A percentile compares a stretch with the other conserved stretches of the same genome.
Conservation (phyloP, 1,139 yeast genomes). For the Debaryomyces coudertii region DNA sequence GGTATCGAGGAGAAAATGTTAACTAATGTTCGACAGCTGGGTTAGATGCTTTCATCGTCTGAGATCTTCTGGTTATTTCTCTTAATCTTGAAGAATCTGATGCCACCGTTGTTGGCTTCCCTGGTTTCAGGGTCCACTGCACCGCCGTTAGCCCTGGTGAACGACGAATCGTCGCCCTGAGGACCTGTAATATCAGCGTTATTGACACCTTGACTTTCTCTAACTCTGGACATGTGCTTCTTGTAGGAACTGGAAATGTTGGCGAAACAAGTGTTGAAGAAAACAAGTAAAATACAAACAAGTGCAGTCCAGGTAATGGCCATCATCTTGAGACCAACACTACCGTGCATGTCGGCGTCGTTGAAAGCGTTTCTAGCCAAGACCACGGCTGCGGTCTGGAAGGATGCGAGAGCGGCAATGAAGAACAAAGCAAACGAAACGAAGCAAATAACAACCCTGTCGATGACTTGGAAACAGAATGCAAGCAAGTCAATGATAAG, state of each 20-base stretch:
- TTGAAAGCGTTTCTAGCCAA: constrained; percentile 66
- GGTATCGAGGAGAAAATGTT: constrained; percentile 8
- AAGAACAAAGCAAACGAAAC: constrained; percentile 55
- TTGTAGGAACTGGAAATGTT: constrained; percentile 51
- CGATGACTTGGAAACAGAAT: constrained; percentile 50
- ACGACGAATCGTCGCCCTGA: constrained; percentile 48
- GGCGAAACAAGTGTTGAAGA: constrained; percentile 58
- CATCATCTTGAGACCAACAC: constrained; percentile 58
- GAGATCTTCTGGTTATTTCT: constrained; percentile 63
- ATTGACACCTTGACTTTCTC: constrained; percentile 24
- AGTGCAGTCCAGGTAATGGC: constrained; percentile 76
- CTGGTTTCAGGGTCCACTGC: constrained; percentile 34
- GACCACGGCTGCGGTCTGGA: constrained; percentile 69
- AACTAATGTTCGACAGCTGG: constrained; percentile 8
- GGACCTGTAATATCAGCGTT: constrained; percentile 18
- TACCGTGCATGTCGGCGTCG: constrained; percentile 43
- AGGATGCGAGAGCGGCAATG: constrained; percentile 60
- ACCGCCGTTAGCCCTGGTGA: constrained; percentile 42
- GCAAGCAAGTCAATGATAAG: constrained; percentile 45
- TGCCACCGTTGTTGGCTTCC: constrained; percentile 58
- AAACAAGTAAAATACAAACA: constrained; percentile 53
- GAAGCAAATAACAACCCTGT: constrained; percentile 58
- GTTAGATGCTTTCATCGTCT: constrained; percentile 64
- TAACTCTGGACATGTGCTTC: constrained; percentile 45
- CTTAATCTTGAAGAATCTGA: constrained; percentile 76